Percentiles rank a stretch among this genome's conserved stretches.
phyloP scores from a whole-genome alignment of 306 rosid species.

The Pterocarpus santalinus region DNA sequence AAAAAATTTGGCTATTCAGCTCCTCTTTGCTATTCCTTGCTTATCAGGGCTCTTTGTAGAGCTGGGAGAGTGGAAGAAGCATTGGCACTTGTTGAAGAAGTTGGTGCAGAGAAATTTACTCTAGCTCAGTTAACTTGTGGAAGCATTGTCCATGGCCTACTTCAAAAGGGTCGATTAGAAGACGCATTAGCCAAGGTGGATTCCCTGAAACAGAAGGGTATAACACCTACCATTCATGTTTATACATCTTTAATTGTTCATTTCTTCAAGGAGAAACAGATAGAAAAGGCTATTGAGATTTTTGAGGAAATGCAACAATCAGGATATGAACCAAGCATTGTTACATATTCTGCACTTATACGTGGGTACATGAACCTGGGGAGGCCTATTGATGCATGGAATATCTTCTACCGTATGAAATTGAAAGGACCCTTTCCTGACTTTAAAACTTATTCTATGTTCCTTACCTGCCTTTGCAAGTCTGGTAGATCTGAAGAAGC shows the following conservation, averaged over 20 bases:
- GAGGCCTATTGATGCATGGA: conserved; percentile 74
- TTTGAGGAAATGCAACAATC: conserved; percentile 68
- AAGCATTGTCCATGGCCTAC: conserved; percentile 83
- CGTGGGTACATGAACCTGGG: conserved; percentile 80
- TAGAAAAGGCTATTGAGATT: conserved; percentile 63
- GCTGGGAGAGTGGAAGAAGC: conserved; percentile 82
- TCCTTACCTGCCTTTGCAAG: conserved; percentile 71
- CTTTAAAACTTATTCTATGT: conserved; percentile 80
- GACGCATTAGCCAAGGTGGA: conserved; percentile 76
- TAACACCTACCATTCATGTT: conserved; percentile 73
- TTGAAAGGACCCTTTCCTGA: conserved; percentile 83
- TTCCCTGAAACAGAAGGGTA: conserved; percentile 72
- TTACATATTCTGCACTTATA: conserved; percentile 75
- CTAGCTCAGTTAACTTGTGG: conserved; percentile 73
- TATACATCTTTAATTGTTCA: conserved; percentile 81
- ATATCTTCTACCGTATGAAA: conserved; percentile 71
- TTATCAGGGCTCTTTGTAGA: conserved; percentile 80
- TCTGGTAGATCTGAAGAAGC: conserved; percentile 89
- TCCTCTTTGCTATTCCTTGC: conserved; percentile 68
- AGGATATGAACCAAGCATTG: conserved; percentile 76
- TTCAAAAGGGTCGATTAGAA: conserved; percentile 63
- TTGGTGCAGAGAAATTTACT: conserved; percentile 54
- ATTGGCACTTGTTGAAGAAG: conserved; percentile 56
- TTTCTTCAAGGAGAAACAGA: conserved; percentile 70
- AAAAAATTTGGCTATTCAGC: conserved; percentile 58